phyloP scores from a whole-genome alignment of 2,329 filamentous ascomycete genomes.

The Fusarium sp. region DNA sequence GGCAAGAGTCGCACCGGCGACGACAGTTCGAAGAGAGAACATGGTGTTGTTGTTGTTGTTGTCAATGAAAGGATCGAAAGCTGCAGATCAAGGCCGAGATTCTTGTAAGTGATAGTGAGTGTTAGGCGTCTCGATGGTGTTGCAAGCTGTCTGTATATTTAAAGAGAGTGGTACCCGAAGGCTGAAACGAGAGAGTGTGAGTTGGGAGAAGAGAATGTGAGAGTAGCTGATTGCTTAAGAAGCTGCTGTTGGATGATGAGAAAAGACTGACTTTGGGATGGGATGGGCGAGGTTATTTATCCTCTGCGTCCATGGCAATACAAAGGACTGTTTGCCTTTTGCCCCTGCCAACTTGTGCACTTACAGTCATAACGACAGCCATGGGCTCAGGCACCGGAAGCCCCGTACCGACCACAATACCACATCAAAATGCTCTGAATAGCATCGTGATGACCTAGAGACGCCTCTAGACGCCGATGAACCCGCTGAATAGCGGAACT shows the following conservation, averaged over 20 bases:
- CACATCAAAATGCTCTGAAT: neutral
- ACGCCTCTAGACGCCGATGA: conserved; percentile 11
- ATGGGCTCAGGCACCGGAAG: conserved; percentile 28
- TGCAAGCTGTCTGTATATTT: conserved; percentile 26
- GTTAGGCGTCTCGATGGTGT: conserved; percentile 13
- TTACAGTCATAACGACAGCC: neutral
- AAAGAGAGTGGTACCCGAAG: conserved; percentile 41
- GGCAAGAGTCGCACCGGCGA: conserved; percentile 54
- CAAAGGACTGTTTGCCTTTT: neutral
- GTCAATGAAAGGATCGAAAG: conserved; percentile 29
- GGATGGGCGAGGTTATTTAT: conserved; percentile 42
- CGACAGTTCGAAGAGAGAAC: conserved; percentile 45
- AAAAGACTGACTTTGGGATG: conserved; percentile 1
- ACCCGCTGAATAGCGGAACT: conserved; percentile 1
- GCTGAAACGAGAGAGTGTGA: conserved; percentile 22
- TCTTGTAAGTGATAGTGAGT: conserved; percentile 12
- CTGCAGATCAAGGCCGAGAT: conserved; percentile 21
- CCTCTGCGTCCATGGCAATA: neutral
- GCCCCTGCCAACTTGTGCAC: conserved; percentile 14
- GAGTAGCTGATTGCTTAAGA: conserved; percentile 38
- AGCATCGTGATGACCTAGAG: conserved; percentile 1
- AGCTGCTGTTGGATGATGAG: conserved; percentile 40
- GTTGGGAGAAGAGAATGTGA: conserved; percentile 36
- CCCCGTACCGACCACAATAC: conserved; percentile 33
- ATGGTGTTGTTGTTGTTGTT: conserved; percentile 31